phyloP scores from a whole-genome alignment of 768 basidiomycete species.

The Kwoniella newhampshirensis region DNA sequence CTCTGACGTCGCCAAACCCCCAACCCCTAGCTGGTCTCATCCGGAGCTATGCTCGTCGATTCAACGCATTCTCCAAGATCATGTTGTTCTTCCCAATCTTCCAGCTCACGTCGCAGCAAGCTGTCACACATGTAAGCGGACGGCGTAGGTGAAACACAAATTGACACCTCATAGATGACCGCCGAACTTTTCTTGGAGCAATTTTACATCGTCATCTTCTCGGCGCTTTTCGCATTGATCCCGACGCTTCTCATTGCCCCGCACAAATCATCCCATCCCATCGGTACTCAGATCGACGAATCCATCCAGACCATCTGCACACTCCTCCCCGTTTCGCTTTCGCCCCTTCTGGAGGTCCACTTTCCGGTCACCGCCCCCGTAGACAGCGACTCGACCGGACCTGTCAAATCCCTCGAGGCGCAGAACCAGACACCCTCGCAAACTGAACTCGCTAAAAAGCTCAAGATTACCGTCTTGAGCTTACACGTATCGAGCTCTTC shows the following conservation, averaged over 20 bases:
- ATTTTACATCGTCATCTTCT: slow-evolving; percentile 39
- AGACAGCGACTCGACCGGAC: not conserved
- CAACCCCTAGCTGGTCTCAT: slow-evolving; percentile 32
- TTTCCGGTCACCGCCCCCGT: not conserved
- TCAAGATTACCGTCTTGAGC: slow-evolving; percentile 13
- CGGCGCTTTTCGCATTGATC: slow-evolving; percentile 35
- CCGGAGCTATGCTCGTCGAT: slow-evolving; percentile 26
- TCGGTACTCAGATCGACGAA: slow-evolving; percentile 21
- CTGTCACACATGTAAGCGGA: slow-evolving; percentile 20
- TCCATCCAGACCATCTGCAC: slow-evolving; percentile 19
- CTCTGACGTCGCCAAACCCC: not conserved
- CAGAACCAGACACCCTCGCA: slow-evolving; percentile 9
- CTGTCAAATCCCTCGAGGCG: slow-evolving; percentile 7
- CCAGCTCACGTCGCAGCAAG: slow-evolving; percentile 30
- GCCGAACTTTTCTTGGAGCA: slow-evolving; percentile 25
- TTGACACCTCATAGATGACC: slow-evolving; percentile 20
- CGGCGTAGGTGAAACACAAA: not conserved
- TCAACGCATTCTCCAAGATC: slow-evolving; percentile 37
- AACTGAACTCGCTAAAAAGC: slow-evolving; percentile 9
- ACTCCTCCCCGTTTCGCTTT: slow-evolving; percentile 32
- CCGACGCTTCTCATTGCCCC: slow-evolving; percentile 27
- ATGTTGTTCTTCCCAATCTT: slow-evolving; percentile 45
- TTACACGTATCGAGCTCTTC: slow-evolving; percentile 13
- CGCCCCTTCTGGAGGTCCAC: slow-evolving; percentile 12
- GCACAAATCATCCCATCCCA: slow-evolving; percentile 19